phyloP scores from a whole-genome alignment of 768 basidiomycete species.

The Amanita polypyramis region DNA sequence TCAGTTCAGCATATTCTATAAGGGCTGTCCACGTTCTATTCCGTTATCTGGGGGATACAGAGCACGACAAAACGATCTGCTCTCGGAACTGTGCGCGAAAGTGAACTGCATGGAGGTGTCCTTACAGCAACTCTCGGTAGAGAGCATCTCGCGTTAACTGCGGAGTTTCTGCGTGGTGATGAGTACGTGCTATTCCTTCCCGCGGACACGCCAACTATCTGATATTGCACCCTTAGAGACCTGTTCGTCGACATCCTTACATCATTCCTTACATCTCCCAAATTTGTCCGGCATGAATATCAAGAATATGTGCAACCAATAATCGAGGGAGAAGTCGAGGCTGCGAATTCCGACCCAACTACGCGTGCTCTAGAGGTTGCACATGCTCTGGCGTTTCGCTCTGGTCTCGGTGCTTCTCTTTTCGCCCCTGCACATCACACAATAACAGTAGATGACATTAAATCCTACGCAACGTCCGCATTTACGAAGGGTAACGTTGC shows the following conservation, averaged over 20 bases:
- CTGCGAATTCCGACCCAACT: constrained; percentile 49
- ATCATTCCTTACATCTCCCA: constrained; percentile 73
- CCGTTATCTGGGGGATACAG: constrained; percentile 28
- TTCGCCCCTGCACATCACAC: constrained; percentile 66
- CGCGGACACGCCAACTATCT: neutral
- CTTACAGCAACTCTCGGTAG: constrained; percentile 76
- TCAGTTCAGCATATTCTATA: constrained; percentile 24
- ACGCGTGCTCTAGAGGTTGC: constrained; percentile 77
- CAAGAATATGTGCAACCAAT: constrained; percentile 64
- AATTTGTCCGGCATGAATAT: constrained; percentile 72
- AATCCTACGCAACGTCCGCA: constrained; percentile 58
- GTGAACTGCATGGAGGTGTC: constrained; percentile 88
- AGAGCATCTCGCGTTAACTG: constrained; percentile 88
- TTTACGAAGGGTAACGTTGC: constrained; percentile 78
- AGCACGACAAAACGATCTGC: constrained; percentile 81
- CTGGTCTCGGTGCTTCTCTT: constrained; percentile 84
- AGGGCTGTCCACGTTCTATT: neutral
- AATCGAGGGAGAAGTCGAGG: constrained; percentile 57
- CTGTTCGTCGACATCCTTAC: constrained; percentile 79
- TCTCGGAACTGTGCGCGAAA: constrained; percentile 83
- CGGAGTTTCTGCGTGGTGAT: constrained; percentile 91
- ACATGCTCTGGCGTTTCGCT: constrained; percentile 87
- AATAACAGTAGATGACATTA: constrained; percentile 59
- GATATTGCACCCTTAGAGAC: neutral
- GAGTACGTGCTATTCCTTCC: constrained; percentile 55